These are phyloP conservation scores for Mantamonas sphyraenae DNA, from an alignment of 78 protist genomes.

Conservation along the genomic window DNA sequence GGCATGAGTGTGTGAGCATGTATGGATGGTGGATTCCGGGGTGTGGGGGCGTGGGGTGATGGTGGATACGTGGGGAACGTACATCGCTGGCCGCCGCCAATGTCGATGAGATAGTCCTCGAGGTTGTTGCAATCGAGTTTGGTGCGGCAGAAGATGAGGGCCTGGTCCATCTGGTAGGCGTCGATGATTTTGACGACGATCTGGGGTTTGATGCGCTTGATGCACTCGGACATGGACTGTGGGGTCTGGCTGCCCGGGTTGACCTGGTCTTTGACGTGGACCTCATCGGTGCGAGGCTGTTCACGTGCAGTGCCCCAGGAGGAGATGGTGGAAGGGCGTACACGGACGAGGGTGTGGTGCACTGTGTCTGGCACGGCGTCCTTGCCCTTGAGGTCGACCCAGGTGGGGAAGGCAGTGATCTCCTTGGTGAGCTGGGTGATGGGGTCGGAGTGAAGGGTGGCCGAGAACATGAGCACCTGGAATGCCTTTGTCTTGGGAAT, in stretches of 20 bases:
- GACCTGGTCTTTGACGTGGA: not conserved
- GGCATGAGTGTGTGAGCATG: no score
- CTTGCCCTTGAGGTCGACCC: conserved; percentile 86
- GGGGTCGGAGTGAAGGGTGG: conserved; percentile 68
- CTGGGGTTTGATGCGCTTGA: conserved; percentile 53
- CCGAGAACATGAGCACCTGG: conserved; percentile 59
- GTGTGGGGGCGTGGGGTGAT: no score
- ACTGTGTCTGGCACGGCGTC: conserved; percentile 69
- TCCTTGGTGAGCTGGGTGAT: conserved; percentile 34
- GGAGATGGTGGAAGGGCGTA: no score
- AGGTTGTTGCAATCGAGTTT: conserved; percentile 68
- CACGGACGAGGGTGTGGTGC: no score
- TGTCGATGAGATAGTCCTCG: conserved; percentile 17
- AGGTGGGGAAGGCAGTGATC: conserved; percentile 47
- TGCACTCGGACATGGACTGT: conserved; percentile 46
- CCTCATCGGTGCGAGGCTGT: not conserved
- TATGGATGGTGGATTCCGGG: not conserved
- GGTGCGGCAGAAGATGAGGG: conserved; percentile 75
- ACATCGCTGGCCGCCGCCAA: conserved; percentile 20
- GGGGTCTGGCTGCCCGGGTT: conserved; percentile 6
- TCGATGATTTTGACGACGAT: conserved; percentile 32
- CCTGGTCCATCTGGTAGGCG: conserved; percentile 69
- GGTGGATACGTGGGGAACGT: no score
- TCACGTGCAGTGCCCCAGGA: no score
- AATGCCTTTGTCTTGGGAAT: conserved; percentile 2